Conservation (phyloP, 2,329 filamentous ascomycete genomes). For the Aureobasidium sp. region DNA sequence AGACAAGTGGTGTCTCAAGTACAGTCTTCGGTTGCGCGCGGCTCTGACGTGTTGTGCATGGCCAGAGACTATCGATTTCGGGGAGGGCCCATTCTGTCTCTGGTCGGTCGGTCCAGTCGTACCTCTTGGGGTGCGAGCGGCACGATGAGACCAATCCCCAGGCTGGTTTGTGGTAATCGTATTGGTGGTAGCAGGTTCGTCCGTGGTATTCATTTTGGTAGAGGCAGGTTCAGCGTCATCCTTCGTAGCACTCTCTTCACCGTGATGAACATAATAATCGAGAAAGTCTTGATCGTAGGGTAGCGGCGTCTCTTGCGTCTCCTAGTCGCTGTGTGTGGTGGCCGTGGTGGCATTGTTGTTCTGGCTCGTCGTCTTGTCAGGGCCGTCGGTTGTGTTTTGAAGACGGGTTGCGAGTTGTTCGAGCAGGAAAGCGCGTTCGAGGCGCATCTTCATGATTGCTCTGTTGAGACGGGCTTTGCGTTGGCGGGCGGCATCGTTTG, state of each 20-base stretch:
- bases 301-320: neutral
- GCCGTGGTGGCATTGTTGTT: neutral
- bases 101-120: too few relatives aligned
- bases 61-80: neutral
- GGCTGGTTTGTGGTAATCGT: neutral
- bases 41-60: neutral
- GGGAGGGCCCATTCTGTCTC: too few relatives aligned
- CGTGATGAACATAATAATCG: too few relatives aligned
- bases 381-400: neutral
- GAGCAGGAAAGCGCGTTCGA: conserved; percentile 62
- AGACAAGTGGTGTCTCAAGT: neutral
- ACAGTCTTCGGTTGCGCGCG: neutral
- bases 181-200: neutral
- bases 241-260: neutral
- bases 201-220: neutral
- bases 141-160: neutral
- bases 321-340: neutral
- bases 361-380: neutral
- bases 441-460: conserved; percentile 82
- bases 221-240: neutral
- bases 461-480: conserved; percentile 73
- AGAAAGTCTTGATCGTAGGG: neutral
- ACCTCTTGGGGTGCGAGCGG: too few relatives aligned
- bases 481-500: conserved; percentile 75
- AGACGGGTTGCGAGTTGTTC: conserved; percentile 38